These are phyloP conservation scores for Citrus inodora DNA, from an alignment of 345 rosid genomes.

Conservation along the genomic window DNA sequence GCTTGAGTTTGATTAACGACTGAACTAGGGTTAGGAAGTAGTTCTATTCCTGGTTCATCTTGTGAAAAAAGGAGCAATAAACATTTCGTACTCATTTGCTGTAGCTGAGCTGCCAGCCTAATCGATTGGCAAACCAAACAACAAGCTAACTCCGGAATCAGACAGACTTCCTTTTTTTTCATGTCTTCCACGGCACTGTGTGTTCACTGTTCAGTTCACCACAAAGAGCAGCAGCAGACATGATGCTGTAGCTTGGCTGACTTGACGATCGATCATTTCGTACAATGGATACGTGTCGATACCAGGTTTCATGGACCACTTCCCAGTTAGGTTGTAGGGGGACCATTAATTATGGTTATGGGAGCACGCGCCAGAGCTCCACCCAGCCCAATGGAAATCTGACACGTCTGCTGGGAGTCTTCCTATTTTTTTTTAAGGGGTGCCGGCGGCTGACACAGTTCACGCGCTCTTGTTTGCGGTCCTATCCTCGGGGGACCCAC, in stretches of 20 bases:
- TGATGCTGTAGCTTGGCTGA: not conserved
- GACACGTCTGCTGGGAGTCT: not conserved
- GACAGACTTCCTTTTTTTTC: no score
- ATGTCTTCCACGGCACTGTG: not conserved
- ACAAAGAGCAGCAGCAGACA: not conserved
- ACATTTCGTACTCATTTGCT: not conserved
- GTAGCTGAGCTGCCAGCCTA: no score
- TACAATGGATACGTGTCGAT: not conserved
- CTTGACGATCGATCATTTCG: not conserved
- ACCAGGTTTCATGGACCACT: constrained; percentile 11
- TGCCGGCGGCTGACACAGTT: constrained; percentile 10
- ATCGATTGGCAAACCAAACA: no score
- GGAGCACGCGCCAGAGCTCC: not conserved
- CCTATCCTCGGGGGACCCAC: not conserved
- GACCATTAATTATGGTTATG: not conserved
- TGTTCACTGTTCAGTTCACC: not conserved
- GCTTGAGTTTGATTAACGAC: not conserved
- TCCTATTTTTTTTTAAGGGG: not conserved
- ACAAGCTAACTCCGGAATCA: no score
- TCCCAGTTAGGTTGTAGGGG: not conserved
- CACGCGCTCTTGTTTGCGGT: constrained; percentile 8
- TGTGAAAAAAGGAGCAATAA: not conserved
- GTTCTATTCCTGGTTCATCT: not conserved
- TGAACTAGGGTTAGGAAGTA: no score
- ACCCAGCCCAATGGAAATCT: not conserved